phyloP scores from a whole-genome alignment of 257 asterid species.

The Solanum virginianum region DNA sequence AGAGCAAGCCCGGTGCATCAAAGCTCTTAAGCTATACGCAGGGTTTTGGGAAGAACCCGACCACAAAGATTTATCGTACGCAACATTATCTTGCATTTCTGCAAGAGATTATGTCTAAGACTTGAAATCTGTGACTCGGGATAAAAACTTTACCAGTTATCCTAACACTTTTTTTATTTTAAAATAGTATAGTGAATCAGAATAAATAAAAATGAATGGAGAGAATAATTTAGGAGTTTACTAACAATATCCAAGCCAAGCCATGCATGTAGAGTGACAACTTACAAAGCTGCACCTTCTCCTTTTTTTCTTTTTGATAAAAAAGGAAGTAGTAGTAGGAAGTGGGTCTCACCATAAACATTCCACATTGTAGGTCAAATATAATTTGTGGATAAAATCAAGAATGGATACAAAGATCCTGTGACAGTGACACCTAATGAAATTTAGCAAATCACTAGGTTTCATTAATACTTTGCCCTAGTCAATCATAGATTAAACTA shows the following conservation, averaged over 20 bases:
- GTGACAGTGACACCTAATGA: background rate
- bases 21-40: too few species aligned
- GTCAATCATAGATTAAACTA: background rate
- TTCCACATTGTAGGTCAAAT: background rate
- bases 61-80: too few species aligned
- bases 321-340: background rate
- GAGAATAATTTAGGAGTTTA: background rate
- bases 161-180: too few species aligned
- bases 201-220: too few species aligned
- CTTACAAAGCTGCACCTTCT: background rate
- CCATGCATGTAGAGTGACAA: background rate
- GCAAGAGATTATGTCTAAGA: too few species aligned
- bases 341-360: background rate
- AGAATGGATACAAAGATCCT: background rate
- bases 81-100: too few species aligned
- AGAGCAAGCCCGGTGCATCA: too few species aligned
- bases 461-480: background rate
- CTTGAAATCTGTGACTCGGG: too few species aligned
- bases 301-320: too few species aligned
- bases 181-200: too few species aligned
- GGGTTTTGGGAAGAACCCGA: too few species aligned
- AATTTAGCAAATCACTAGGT: background rate
- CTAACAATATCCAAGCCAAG: background rate
- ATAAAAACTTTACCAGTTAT: too few species aligned
- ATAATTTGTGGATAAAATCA: background rate